Conservation (phyloP, 2,329 filamentous ascomycete genomes). For the Neocatenulostroma microsporum region DNA sequence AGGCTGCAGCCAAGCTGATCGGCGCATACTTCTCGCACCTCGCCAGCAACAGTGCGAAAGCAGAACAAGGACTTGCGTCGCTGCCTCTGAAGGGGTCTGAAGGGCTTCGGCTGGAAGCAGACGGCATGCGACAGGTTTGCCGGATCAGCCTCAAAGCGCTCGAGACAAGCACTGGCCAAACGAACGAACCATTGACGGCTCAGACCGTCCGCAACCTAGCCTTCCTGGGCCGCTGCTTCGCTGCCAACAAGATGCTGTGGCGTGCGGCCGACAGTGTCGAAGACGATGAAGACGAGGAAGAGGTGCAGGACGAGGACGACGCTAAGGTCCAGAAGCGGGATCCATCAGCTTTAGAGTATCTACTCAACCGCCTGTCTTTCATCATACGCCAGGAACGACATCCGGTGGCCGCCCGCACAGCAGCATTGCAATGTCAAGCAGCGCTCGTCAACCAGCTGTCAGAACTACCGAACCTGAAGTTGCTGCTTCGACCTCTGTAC, state of each 20-base stretch:
- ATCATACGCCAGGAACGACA: slow-evolving; percentile 67
- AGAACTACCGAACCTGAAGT: slow-evolving; percentile 56
- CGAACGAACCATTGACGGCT: slow-evolving; percentile 63
- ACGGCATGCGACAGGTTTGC: slow-evolving; percentile 55
- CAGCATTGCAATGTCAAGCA: slow-evolving; percentile 66
- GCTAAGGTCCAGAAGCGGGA: slow-evolving; percentile 28
- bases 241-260: slow-evolving; percentile 49
- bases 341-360: slow-evolving; percentile 51
- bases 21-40: slow-evolving; percentile 75
- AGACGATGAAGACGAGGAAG: slow-evolving; percentile 35
- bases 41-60: slow-evolving; percentile 52
- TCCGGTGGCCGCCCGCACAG: slow-evolving; percentile 55
- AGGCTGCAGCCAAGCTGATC: slow-evolving; percentile 65
- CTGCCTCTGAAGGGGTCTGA: slow-evolving; percentile 61
- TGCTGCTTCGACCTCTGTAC: slow-evolving; percentile 61
- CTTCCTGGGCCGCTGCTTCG: slow-evolving; percentile 64
- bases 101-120: slow-evolving; percentile 59
- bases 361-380: slow-evolving; percentile 70
- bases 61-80: slow-evolving; percentile 42
- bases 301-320: slow-evolving; percentile 38
- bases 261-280: slow-evolving; percentile 42
- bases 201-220: slow-evolving; percentile 75
- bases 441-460: slow-evolving; percentile 58
- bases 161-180: slow-evolving; percentile 50
- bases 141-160: slow-evolving; percentile 53